phyloP scores from a whole-genome alignment of 352 stramenopile genomes.

The Pythium dissotocum region DNA sequence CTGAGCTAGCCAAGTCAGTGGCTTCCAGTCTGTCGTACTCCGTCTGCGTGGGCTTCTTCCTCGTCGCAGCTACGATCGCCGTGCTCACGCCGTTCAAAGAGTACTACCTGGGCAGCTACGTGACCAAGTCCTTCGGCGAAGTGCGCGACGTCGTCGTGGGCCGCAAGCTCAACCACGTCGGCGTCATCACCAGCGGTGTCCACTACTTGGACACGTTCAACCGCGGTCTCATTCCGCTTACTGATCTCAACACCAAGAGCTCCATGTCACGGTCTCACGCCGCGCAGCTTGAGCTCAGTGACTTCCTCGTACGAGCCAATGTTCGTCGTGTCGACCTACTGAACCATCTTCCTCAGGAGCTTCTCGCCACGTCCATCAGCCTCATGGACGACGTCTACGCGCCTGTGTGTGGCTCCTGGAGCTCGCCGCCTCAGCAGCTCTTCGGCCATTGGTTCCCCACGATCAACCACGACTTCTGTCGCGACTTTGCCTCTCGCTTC shows the following conservation, averaged over 20 bases:
- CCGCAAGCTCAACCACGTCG: slow-evolving; percentile 34
- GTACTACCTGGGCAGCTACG: slow-evolving; percentile 43
- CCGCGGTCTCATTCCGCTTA: slow-evolving; percentile 26
- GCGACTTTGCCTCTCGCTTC: slow-evolving; percentile 37
- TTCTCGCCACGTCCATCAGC: slow-evolving; percentile 28
- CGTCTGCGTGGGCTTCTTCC: slow-evolving; percentile 2
- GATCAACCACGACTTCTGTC: slow-evolving; percentile 43
- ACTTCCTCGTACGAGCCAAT: slow-evolving; percentile 41
- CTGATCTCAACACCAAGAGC: slow-evolving; percentile 17
- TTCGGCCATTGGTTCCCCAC: slow-evolving; percentile 44
- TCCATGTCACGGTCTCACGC: slow-evolving; percentile 20
- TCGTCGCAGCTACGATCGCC: background rate
- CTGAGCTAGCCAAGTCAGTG: too few relatives aligned
- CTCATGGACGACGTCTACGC: slow-evolving; percentile 42
- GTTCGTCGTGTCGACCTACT: slow-evolving; percentile 32
- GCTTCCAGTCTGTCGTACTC: background rate
- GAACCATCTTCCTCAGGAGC: slow-evolving; percentile 18
- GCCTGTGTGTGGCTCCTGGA: slow-evolving; percentile 28
- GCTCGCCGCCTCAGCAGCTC: slow-evolving; percentile 32
- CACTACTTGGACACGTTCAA: slow-evolving; percentile 44
- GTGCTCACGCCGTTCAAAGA: slow-evolving; percentile 36
- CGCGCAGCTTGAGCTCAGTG: slow-evolving; percentile 18
- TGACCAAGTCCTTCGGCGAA: slow-evolving; percentile 43
- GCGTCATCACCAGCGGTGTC: slow-evolving; percentile 32
- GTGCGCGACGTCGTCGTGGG: slow-evolving; percentile 37